phyloP scores from a whole-genome alignment of 345 rosid genomes.

The rapeseed (Brassica napus) region DNA sequence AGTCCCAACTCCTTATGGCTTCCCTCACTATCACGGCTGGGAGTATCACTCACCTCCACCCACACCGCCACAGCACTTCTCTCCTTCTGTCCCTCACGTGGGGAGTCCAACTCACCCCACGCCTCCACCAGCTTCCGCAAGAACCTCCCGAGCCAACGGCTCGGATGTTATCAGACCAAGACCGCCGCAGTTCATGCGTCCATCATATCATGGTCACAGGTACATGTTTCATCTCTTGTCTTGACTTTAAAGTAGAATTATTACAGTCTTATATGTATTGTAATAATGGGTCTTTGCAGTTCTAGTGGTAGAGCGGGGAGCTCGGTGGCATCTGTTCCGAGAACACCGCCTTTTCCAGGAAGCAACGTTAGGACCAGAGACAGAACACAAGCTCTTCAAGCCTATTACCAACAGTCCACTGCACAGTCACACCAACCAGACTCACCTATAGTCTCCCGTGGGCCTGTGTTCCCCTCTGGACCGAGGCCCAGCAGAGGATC shows the following conservation, averaged over 20 bases:
- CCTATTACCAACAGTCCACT: conserved; percentile 77
- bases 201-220: conserved; percentile 83
- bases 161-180: conserved; percentile 61
- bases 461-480: conserved; percentile 53
- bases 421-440: conserved; percentile 50
- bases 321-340: conserved; percentile 58
- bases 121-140: conserved; percentile 53
- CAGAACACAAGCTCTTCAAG: conserved; percentile 91
- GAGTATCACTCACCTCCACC: conserved; percentile 43
- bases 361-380: conserved; percentile 83
- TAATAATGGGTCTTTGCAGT: no score
- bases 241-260: no score
- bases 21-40: conserved; percentile 67
- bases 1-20: conserved; percentile 68
- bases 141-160: conserved; percentile 56
- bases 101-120: conserved; percentile 65
- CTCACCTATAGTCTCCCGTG: conserved; percentile 50
- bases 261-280: no score
- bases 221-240: no score
- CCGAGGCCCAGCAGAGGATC: conserved; percentile 68
- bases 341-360: conserved; percentile 83
- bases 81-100: conserved; percentile 55
- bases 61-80: conserved; percentile 54
- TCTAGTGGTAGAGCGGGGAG: conserved; percentile 71
- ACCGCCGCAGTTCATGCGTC: conserved; percentile 74